A percentile compares a stretch with the other conserved stretches of the same genome.
Conservation (phyloP, 2,329 filamentous ascomycete species). For the Hymenoscyphus occultus region DNA sequence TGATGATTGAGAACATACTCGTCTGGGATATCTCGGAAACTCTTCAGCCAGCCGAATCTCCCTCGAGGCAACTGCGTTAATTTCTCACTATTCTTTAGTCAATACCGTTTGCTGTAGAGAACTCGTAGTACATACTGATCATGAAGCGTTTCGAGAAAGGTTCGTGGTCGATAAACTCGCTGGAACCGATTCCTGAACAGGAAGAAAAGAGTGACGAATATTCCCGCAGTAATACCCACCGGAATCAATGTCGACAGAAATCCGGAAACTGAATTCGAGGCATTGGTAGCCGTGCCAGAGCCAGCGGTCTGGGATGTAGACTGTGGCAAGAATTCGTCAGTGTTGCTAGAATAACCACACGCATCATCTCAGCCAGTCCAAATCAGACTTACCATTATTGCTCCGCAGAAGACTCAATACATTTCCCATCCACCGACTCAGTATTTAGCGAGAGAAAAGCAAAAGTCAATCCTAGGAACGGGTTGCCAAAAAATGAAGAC, state of each 20-base stretch:
- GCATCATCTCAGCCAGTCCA: not conserved
- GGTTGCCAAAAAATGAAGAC: not conserved
- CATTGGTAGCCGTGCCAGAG: slow-evolving; percentile 5
- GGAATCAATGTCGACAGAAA: slow-evolving; percentile 49
- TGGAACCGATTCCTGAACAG: slow-evolving; percentile 46
- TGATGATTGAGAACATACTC: slow-evolving; percentile 83
- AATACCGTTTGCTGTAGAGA: not conserved
- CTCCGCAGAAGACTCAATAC: not conserved
- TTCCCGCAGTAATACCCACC: slow-evolving; percentile 41
- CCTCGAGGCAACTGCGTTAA: slow-evolving; percentile 58
- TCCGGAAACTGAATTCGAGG: slow-evolving; percentile 33
- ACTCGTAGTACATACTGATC: slow-evolving; percentile 32
- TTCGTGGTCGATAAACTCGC: slow-evolving; percentile 52
- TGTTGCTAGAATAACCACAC: not conserved
- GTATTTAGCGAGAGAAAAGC: not conserved
- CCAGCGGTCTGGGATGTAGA: slow-evolving; percentile 9
- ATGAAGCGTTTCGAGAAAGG: slow-evolving; percentile 49
- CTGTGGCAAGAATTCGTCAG: not conserved
- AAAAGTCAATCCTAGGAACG: not conserved
- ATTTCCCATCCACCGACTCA: not conserved
- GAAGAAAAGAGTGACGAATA: slow-evolving; percentile 45
- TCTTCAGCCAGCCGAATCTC: slow-evolving; percentile 61
- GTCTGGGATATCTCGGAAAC: slow-evolving; percentile 66
- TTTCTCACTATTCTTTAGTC: slow-evolving; percentile 45
- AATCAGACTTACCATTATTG: not conserved